phyloP scores from a whole-genome alignment of 768 basidiomycete species.

The Paxillus ammoniavirescens region DNA sequence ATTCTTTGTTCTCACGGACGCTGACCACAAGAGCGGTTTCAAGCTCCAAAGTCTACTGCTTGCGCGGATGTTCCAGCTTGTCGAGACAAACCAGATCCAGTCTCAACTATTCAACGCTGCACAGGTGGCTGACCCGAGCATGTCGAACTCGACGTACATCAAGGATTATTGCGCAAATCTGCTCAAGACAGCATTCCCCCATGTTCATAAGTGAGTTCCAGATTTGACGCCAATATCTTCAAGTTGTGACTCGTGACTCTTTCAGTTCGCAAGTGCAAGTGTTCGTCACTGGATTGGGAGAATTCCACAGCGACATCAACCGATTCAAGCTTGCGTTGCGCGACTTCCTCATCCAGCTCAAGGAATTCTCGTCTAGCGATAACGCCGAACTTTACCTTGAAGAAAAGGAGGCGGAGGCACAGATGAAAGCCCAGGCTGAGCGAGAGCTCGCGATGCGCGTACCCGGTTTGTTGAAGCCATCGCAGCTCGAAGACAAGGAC shows the following conservation, averaged over 20 bases:
- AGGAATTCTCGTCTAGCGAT: slow-evolving; percentile 92
- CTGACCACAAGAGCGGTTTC: slow-evolving; percentile 99
- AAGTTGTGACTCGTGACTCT: slow-evolving; percentile 8
- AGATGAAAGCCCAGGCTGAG: slow-evolving; percentile 77
- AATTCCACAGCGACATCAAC: slow-evolving; percentile 76
- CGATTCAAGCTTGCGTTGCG: slow-evolving; percentile 93
- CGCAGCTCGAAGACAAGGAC: slow-evolving; percentile 91
- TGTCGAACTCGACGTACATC: slow-evolving; percentile 78
- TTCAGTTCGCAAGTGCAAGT: slow-evolving; percentile 65
- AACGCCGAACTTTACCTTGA: slow-evolving; percentile 91
- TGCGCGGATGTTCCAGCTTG: slow-evolving; percentile 89
- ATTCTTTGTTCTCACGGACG: slow-evolving; percentile 95
- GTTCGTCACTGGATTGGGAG: slow-evolving; percentile 67
- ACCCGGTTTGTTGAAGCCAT: slow-evolving; percentile 97
- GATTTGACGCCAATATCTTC: not conserved
- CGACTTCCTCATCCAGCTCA: slow-evolving; percentile 97
- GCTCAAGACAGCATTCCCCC: slow-evolving; percentile 86
- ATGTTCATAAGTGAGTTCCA: slow-evolving; percentile 74
- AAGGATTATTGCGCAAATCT: slow-evolving; percentile 85
- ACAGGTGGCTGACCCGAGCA: slow-evolving; percentile 62
- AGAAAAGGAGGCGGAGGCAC: slow-evolving; percentile 87
- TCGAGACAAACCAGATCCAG: slow-evolving; percentile 76
- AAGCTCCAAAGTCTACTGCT: slow-evolving; percentile 93
- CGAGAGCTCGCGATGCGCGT: slow-evolving; percentile 88
- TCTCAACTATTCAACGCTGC: slow-evolving; percentile 84